Percentiles rank a stretch among this genome's conserved stretches.
Conservation (phyloP, 768 basidiomycete genomes). For the Dacryopinax primogenitus region DNA sequence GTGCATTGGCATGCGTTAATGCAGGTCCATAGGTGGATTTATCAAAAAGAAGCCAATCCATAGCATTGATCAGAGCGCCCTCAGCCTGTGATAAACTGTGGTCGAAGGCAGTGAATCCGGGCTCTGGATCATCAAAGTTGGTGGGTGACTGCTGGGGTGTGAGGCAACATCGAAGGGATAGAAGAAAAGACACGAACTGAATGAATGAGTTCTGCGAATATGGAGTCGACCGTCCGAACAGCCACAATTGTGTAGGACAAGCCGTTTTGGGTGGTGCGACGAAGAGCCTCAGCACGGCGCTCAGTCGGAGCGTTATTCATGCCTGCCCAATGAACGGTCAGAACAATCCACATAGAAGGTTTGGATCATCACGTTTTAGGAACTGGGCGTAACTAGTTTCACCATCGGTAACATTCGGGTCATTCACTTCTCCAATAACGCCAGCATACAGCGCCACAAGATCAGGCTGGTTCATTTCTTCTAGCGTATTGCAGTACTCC, state of each 20-base stretch:
- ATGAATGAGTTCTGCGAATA: background rate
- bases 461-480: slow-evolving; percentile 38
- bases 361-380: background rate
- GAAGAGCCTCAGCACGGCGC: background rate
- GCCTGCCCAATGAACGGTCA: background rate
- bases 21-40: slow-evolving; percentile 63
- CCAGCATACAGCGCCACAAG: slow-evolving; percentile 91
- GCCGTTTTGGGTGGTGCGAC: slow-evolving; percentile 1
- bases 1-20: slow-evolving; percentile 74
- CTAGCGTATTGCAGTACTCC: slow-evolving; percentile 75
- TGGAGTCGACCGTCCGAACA: background rate
- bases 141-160: slow-evolving; percentile 19
- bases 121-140: slow-evolving; percentile 20
- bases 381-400: slow-evolving; percentile 29
- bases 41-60: slow-evolving; percentile 85
- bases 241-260: background rate
- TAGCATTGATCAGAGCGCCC: slow-evolving; percentile 58
- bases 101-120: slow-evolving; percentile 18
- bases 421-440: slow-evolving; percentile 63
- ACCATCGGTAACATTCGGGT: slow-evolving; percentile 38
- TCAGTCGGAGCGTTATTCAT: slow-evolving; percentile 5
- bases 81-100: slow-evolving; percentile 10
- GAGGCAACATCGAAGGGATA: background rate
- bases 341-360: background rate
- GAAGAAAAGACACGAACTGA: background rate